These are phyloP conservation scores for Ilex aquifolium DNA, from an alignment of 257 asterid genomes.

Conservation along the genomic window DNA sequence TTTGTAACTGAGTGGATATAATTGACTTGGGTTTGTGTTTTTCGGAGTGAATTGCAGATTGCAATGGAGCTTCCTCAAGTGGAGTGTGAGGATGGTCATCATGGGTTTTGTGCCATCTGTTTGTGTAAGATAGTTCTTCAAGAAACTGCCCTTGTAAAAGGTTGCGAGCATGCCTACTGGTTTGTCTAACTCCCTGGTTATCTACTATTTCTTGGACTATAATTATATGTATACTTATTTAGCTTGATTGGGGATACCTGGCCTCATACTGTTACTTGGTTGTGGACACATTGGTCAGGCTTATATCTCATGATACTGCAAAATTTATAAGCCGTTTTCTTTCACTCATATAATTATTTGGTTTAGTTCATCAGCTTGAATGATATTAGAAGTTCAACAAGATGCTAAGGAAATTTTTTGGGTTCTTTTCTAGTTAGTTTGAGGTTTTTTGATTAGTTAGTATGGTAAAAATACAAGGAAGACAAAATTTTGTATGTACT, in stretches of 20 bases:
- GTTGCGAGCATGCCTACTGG: slow-evolving; percentile 99
- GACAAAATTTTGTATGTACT: no score
- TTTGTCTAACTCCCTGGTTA: slow-evolving; percentile 34
- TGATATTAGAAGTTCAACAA: no score
- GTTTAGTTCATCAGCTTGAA: no score
- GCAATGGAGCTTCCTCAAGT: slow-evolving; percentile 31
- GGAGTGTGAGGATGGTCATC: slow-evolving; percentile 30
- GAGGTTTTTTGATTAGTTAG: no score
- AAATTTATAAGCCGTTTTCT: no score
- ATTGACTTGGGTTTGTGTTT: slow-evolving; percentile 16
- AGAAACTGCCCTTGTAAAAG: slow-evolving; percentile 93
- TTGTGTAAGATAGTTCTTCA: slow-evolving; percentile 63
- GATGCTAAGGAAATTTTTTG: no score
- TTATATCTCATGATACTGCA: no score
- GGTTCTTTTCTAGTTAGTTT: no score
- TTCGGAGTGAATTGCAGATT: slow-evolving; percentile 25
- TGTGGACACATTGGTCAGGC: no score
- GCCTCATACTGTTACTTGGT: neutral
- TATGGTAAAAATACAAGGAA: no score
- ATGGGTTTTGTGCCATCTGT: slow-evolving; percentile 77
- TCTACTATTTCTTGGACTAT: neutral
- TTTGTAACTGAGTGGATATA: neutral
- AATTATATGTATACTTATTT: neutral
- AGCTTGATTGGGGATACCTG: neutral
- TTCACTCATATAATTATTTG: no score